Evolutionary conservation across 495 filamentous ascomycete genomes (phyloP).

Genomic region (Annulohypoxylon maeteangense): DNA sequence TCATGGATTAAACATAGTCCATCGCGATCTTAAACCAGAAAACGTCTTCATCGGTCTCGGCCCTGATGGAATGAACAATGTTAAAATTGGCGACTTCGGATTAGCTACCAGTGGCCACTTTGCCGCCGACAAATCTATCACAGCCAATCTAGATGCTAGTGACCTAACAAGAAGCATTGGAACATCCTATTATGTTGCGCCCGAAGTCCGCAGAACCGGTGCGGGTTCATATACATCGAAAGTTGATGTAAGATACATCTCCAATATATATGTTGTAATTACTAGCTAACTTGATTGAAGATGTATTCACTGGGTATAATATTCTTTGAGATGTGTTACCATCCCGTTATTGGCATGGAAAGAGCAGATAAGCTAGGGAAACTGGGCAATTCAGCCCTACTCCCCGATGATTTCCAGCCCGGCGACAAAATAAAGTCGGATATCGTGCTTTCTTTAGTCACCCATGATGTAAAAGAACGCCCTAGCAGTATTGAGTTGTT

Average conservation of each 20-base stretch:
- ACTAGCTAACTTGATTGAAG: conserved; percentile 51
- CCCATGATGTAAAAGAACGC: conserved; percentile 79
- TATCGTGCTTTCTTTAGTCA: conserved; percentile 83
- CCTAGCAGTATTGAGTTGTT: conserved; percentile 89
- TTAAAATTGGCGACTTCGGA: conserved; percentile 96
- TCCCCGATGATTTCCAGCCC: conserved; percentile 81
- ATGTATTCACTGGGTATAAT: conserved; percentile 98
- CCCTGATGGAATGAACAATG: conserved; percentile 80
- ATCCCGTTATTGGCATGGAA: conserved; percentile 87
- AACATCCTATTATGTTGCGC: conserved; percentile 94
- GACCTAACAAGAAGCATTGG: conserved; percentile 86
- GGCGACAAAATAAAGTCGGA: conserved; percentile 75
- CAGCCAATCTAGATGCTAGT: conserved; percentile 60
- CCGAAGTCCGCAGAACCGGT: conserved; percentile 81
- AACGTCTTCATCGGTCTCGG: conserved; percentile 84
- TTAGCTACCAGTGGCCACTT: conserved; percentile 90
- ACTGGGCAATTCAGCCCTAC: conserved; percentile 71
- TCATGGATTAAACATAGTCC: conserved; percentile 90
- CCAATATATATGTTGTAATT: not conserved
- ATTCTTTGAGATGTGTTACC: conserved; percentile 96
- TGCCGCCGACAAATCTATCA: conserved; percentile 70
- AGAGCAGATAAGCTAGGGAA: conserved; percentile 77
- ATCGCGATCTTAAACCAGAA: conserved; percentile 97
- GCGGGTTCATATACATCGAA: conserved; percentile 87
- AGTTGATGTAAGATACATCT: conserved; percentile 77